Conservation (phyloP, 345 rosid species). For the Linum lewisii region DNA sequence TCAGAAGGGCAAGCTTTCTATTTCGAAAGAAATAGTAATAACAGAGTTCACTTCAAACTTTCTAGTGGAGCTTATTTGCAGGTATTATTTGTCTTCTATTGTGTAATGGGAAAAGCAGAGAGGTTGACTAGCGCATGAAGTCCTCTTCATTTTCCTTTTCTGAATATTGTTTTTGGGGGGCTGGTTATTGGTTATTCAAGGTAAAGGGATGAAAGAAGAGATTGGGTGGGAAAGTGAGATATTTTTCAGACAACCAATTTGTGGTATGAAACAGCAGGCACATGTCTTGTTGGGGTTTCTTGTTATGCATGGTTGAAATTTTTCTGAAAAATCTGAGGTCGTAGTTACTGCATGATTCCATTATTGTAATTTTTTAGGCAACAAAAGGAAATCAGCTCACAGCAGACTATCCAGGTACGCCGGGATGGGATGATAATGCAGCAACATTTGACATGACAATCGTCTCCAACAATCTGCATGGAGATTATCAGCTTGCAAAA, state of each 20-base stretch:
- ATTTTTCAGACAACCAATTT: too few species aligned
- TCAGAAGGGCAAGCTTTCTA: constrained; percentile 36
- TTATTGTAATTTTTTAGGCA: constrained; percentile 35
- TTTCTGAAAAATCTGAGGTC: not conserved
- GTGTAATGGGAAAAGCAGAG: too few species aligned
- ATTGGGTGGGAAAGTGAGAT: too few species aligned
- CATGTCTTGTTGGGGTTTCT: too few species aligned
- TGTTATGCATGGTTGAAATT: too few species aligned
- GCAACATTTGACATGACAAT: constrained; percentile 60
- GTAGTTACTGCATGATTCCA: constrained; percentile 14
- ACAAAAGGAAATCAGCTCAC: constrained; percentile 40
- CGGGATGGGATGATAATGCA: constrained; percentile 58
- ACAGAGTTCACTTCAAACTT: constrained; percentile 44
- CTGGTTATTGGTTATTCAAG: too few species aligned
- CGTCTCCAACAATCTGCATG: constrained; percentile 52
- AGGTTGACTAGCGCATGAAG: too few species aligned
- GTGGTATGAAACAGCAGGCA: too few species aligned
- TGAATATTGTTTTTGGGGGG: too few species aligned
- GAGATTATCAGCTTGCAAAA: constrained; percentile 68
- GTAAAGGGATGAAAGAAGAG: too few species aligned
- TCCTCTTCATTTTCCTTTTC: too few species aligned
- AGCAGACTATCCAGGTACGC: constrained; percentile 54
- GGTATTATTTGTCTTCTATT: constrained; percentile 20
- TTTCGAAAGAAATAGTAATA: constrained; percentile 38
- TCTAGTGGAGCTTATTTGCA: constrained; percentile 48